phyloP scores from a whole-genome alignment of 2,329 filamentous ascomycete genomes.

The Sarocladium strictum region DNA sequence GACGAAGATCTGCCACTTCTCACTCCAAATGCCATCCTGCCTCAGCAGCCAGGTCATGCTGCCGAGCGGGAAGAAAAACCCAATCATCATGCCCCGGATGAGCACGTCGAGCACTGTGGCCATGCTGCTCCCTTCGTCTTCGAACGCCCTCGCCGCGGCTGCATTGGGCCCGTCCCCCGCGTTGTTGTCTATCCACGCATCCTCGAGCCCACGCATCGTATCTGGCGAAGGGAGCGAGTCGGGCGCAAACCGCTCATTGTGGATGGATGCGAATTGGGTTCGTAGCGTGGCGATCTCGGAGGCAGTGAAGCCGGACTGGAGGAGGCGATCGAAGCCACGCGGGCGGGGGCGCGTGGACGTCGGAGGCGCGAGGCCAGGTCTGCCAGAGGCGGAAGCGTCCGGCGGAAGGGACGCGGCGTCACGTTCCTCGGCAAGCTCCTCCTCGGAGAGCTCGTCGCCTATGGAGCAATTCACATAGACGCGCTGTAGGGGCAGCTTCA shows the following conservation, averaged over 20 bases:
- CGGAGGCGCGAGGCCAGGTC: conserved; percentile 19
- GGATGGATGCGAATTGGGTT: conserved; percentile 82
- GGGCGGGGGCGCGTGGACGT: conserved; percentile 27
- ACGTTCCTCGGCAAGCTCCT: conserved; percentile 66
- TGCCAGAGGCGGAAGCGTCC: conserved; percentile 43
- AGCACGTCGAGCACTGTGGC: conserved; percentile 68
- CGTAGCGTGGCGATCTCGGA: conserved; percentile 80
- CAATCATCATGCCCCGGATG: conserved; percentile 80
- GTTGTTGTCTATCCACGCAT: conserved; percentile 81
- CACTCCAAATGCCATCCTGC: conserved; percentile 82
- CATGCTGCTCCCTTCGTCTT: conserved; percentile 46
- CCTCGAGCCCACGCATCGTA: conserved; percentile 72
- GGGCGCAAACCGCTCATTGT: conserved; percentile 74
- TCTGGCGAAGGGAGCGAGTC: conserved; percentile 82
- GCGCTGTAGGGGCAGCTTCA: conserved; percentile 37
- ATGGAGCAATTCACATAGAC: conserved; percentile 94
- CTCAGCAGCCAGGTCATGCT: conserved; percentile 79
- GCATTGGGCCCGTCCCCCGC: conserved; percentile 31
- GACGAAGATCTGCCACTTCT: conserved; percentile 80
- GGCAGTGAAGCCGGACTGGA: conserved; percentile 72
- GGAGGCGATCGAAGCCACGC: conserved; percentile 81
- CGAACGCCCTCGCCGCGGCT: conserved; percentile 26
- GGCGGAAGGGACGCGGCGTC: conserved; percentile 31
- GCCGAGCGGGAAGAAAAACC: conserved; percentile 91
- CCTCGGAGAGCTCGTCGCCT: conserved; percentile 65